These are phyloP conservation scores for Diplotaxis tenuifolia DNA, from an alignment of 345 rosid genomes.

Conservation along the genomic window DNA sequence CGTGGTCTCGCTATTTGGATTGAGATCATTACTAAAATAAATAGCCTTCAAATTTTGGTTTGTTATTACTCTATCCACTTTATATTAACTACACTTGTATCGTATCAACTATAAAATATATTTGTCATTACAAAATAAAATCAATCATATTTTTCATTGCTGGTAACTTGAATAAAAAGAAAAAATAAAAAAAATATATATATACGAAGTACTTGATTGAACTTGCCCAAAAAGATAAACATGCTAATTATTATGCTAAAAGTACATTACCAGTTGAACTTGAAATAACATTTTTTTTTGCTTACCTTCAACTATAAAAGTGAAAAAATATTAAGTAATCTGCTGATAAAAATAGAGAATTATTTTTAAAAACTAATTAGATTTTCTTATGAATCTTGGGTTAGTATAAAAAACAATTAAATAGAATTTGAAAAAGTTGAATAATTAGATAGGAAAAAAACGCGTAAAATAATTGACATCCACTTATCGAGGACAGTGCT, in stretches of 20 bases:
- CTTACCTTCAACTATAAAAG: no score
- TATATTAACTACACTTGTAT: not conserved
- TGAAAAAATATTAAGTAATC: no score
- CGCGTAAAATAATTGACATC: conserved; percentile 4
- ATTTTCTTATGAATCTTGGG: not conserved
- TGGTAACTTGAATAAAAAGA: no score
- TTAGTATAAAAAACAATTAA: not conserved
- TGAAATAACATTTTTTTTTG: no score
- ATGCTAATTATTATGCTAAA: no score
- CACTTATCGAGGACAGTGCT: not conserved
- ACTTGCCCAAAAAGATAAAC: no score
- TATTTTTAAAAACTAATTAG: no score
- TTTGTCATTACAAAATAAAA: not conserved
- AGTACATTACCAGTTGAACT: no score
- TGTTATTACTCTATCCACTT: not conserved
- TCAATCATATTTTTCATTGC: not conserved
- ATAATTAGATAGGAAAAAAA: not conserved
- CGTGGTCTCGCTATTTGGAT: conserved; percentile 15
- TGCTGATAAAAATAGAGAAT: no score
- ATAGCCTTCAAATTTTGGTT: not conserved
- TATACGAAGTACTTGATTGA: no score
- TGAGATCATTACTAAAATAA: not conserved
- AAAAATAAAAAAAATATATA: no score
- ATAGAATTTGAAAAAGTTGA: not conserved
- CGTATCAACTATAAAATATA: not conserved